Percentiles rank a stretch among this genome's conserved stretches.
phyloP scores from a whole-genome alignment of 495 filamentous ascomycete species.

The Tuber calosporum region DNA sequence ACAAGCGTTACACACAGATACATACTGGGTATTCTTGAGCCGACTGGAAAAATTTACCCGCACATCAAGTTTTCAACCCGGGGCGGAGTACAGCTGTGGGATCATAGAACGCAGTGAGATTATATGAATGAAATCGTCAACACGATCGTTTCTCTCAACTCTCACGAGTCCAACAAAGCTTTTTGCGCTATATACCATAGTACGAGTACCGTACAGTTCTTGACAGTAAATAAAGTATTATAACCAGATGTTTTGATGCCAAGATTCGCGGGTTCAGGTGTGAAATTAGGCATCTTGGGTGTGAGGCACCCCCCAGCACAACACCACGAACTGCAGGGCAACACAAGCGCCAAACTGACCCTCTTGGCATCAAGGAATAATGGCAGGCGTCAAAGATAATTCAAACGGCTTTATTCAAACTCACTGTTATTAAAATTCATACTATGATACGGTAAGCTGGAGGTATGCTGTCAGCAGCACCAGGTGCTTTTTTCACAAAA shows the following conservation, averaged over 20 bases:
- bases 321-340: too few relatives aligned
- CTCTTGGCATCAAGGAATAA: neutral
- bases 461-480: neutral
- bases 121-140: neutral
- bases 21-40: too few relatives aligned
- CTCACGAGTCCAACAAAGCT: neutral
- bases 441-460: neutral
- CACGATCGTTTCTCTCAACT: neutral
- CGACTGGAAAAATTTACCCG: too few relatives aligned
- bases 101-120: neutral
- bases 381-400: neutral
- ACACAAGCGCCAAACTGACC: neutral
- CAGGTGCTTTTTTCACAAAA: too few relatives aligned
- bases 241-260: too few relatives aligned
- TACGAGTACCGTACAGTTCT: too few relatives aligned
- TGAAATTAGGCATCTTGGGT: too few relatives aligned
- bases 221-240: too few relatives aligned
- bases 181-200: neutral
- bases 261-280: too few relatives aligned
- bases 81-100: neutral
- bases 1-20: too few relatives aligned
- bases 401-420: neutral
- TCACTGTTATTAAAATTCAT: neutral
- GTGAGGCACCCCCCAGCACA: too few relatives aligned
- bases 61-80: neutral